Evolutionary conservation across 208 protist species (phyloP).

Genomic region (Leishmania tarentolae): DNA sequence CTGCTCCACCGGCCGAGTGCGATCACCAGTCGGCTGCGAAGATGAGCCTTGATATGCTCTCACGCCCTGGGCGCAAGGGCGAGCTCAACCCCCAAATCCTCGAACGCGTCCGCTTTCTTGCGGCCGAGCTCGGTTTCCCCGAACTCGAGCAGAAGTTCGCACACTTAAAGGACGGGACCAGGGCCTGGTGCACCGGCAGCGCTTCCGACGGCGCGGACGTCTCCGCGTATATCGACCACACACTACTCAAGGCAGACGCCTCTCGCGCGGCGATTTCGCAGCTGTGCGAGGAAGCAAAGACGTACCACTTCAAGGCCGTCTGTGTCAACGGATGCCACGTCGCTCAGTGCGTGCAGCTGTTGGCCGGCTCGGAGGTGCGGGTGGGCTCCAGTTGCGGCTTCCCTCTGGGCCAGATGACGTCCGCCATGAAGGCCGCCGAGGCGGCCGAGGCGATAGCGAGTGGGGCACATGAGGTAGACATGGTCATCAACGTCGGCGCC

Average conservation of each 20-base stretch:
- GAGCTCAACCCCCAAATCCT: slow-evolving; percentile 62
- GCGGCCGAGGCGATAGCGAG: slow-evolving; percentile 53
- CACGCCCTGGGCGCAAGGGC: slow-evolving; percentile 63
- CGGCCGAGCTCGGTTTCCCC: slow-evolving; percentile 38
- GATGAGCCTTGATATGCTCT: slow-evolving; percentile 44
- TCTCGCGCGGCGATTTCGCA: slow-evolving; percentile 51
- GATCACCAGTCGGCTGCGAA: slow-evolving; percentile 5
- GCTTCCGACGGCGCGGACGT: slow-evolving; percentile 20
- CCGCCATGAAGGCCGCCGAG: slow-evolving; percentile 86
- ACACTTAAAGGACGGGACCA: slow-evolving; percentile 52
- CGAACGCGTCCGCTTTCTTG: slow-evolving; percentile 54
- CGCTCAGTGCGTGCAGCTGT: slow-evolving; percentile 35
- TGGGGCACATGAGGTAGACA: slow-evolving; percentile 94
- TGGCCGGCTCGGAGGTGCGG: slow-evolving; percentile 55
- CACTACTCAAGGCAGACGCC: slow-evolving; percentile 87
- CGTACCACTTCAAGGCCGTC: slow-evolving; percentile 88
- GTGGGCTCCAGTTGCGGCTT: slow-evolving; percentile 89
- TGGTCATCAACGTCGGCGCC: slow-evolving; percentile 94
- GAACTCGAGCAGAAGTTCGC: slow-evolving; percentile 60
- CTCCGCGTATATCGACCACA: slow-evolving; percentile 92
- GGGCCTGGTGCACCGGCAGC: slow-evolving; percentile 46
- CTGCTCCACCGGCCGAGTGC: background rate
- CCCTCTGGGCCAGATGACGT: slow-evolving; percentile 89
- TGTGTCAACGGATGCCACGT: slow-evolving; percentile 93
- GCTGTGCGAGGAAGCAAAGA: slow-evolving; percentile 89